Percentiles rank a stretch among this genome's conserved stretches.
Conservation (phyloP, 2,329 filamentous ascomycete genomes). For the Ophiostoma himal-ulmi region DNA sequence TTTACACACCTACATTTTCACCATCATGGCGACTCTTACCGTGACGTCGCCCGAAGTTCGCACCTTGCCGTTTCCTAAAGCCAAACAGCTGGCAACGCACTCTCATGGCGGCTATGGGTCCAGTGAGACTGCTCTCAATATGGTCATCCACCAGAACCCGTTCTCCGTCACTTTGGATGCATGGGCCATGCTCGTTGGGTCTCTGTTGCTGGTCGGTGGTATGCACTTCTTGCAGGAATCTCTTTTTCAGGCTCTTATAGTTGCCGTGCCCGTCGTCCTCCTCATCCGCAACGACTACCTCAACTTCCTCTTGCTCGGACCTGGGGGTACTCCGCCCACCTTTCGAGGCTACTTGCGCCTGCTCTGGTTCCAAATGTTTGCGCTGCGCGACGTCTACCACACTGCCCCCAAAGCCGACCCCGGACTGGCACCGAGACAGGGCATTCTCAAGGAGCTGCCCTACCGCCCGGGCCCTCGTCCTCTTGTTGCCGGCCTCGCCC, state of each 20-base stretch:
- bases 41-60: constrained; percentile 19
- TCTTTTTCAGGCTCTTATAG: constrained; percentile 46
- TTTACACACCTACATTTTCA: neutral
- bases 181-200: constrained; percentile 41
- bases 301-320: constrained; percentile 70
- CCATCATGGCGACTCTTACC: constrained; percentile 20
- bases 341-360: constrained; percentile 67
- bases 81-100: neutral
- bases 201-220: constrained; percentile 44
- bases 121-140: constrained; percentile 33
- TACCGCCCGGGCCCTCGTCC: constrained; percentile 60
- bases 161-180: constrained; percentile 51
- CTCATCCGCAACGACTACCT: constrained; percentile 65
- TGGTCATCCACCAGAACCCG: constrained; percentile 45
- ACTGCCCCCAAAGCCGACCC: constrained; percentile 49
- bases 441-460: constrained; percentile 57
- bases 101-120: neutral
- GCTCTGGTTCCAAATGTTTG: constrained; percentile 67
- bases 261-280: constrained; percentile 44
- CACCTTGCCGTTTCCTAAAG: constrained; percentile 3
- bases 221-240: constrained; percentile 47
- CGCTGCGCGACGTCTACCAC: constrained; percentile 61
- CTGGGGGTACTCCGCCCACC: constrained; percentile 72
- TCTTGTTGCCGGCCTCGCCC: constrained; percentile 66
- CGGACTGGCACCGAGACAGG: constrained; percentile 47